These are phyloP conservation scores for Colletotrichum salicis DNA, from an alignment of 2,329 filamentous ascomycete species.

Conservation along the genomic window DNA sequence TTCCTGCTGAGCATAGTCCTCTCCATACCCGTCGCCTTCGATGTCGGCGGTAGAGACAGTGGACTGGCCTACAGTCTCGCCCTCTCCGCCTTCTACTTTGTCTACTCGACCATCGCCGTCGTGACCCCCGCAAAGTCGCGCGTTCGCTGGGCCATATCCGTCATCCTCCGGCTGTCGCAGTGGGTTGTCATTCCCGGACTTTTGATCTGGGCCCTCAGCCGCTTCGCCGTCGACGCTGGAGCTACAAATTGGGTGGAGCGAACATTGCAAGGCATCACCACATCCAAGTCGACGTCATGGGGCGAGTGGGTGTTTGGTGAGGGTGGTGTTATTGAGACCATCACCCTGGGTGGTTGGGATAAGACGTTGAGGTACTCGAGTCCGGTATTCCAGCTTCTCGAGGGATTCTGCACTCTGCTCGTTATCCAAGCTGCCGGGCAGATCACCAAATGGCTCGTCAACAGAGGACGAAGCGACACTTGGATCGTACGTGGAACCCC, in stretches of 20 bases:
- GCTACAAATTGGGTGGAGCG: conserved; percentile 82
- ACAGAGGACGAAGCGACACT: conserved; percentile 90
- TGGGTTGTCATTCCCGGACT: conserved; percentile 87
- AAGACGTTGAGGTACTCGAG: conserved; percentile 88
- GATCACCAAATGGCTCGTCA: conserved; percentile 94
- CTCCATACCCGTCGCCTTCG: conserved; percentile 95
- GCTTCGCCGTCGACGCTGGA: conserved; percentile 91
- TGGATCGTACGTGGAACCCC: conserved; percentile 80
- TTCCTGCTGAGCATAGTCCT: conserved; percentile 94
- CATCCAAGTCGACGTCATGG: conserved; percentile 72
- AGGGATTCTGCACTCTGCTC: conserved; percentile 95
- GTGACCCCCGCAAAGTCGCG: conserved; percentile 82
- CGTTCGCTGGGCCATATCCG: conserved; percentile 77
- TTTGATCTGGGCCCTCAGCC: conserved; percentile 94
- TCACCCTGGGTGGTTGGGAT: conserved; percentile 89
- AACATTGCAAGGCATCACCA: conserved; percentile 75
- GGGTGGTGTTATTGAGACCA: conserved; percentile 81
- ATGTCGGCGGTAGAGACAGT: conserved; percentile 94
- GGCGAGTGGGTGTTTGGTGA: conserved; percentile 90
- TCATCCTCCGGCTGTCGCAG: conserved; percentile 79
- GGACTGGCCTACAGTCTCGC: conserved; percentile 93
- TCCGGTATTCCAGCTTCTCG: conserved; percentile 91
- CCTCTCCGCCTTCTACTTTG: conserved; percentile 89
- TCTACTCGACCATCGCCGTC: conserved; percentile 84
- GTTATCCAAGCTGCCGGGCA: conserved; percentile 96